Base-by-base conservation (phyloP, 164 flowering plant genomes). In the Echeveria elegans region DNA sequence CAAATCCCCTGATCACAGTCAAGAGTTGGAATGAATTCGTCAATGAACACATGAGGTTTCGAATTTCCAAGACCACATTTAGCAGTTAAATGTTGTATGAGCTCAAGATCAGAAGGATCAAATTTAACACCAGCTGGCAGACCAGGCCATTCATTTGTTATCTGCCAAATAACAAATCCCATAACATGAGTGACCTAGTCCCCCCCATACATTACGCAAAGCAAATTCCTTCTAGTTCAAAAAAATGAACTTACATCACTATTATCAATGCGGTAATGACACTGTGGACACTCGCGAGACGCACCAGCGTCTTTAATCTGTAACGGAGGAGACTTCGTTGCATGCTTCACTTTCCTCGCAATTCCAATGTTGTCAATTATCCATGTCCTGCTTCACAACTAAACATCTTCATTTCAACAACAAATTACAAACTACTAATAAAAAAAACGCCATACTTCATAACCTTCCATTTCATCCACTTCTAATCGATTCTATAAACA, bases 161-260 rank as follows among this genome's bases (percentile, higher is more conserved):
- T 92, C 97, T 89, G 77, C 73, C 14, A 78, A 31, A 73, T 7
- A 16, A 41, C 38, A 72, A 62, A 41, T 4, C 19, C 59, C 66
- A 75, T 0, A 38, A 36, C 9, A 6, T n/a, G n/a, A n/a, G n/a
- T n/a, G n/a, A n/a, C n/a, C n/a, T n/a, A n/a, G n/a, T n/a, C n/a
- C n/a, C n/a, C n/a, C n/a, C n/a, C n/a, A n/a, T n/a, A n/a, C n/a
- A n/a, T n/a, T n/a, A n/a, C n/a, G n/a, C n/a, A n/a, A n/a, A n/a
- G n/a, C n/a, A n/a, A n/a, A n/a, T n/a, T n/a, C n/a, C n/a, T n/a
- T n/a, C n/a, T n/a, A n/a, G n/a, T n/a, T n/a, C n/a, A n/a, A n/a
- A n/a, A n/a, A n/a, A n/a, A n/a, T n/a, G n/a, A n/a, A n/a, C 96
- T 80, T 83, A 92, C 98, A 85, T 90, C 95, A 68, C 82, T 88